Conservation (phyloP, 805 yeast species). For the Yueomyces sinensis region DNA sequence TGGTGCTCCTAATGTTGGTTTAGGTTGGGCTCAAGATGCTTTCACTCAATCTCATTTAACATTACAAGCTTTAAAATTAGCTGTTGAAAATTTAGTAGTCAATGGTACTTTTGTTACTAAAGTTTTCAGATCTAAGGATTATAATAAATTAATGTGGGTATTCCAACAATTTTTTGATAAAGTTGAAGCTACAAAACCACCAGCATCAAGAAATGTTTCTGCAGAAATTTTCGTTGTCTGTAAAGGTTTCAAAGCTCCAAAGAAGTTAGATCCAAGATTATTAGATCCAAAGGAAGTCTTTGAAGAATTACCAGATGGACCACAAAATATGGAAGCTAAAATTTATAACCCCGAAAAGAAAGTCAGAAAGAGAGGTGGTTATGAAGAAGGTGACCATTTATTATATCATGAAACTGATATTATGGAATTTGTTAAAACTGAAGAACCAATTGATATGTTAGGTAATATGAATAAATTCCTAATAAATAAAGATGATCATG, state of each 20-base stretch:
- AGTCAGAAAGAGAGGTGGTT: conserved; percentile 87
- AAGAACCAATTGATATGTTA: conserved; percentile 70
- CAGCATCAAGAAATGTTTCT: conserved; percentile 96
- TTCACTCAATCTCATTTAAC: conserved; percentile 95
- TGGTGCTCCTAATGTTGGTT: conserved; percentile 99
- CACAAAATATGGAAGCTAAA: conserved; percentile 76
- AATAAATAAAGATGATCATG: conserved; percentile 45
- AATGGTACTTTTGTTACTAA: conserved; percentile 97
- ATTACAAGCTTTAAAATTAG: conserved; percentile 82
- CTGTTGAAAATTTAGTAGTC: conserved; percentile 79
- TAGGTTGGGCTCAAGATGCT: conserved; percentile 99
- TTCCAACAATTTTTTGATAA: conserved; percentile 90
- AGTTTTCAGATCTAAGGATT: conserved; percentile 96
- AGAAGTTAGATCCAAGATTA: conserved; percentile 82
- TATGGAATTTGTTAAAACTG: conserved; percentile 68
- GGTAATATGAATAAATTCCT: conserved; percentile 61
- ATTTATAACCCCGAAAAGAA: conserved; percentile 91
- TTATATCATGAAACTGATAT: conserved; percentile 59
- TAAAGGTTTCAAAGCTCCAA: conserved; percentile 91
- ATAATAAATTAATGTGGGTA: conserved; percentile 94
- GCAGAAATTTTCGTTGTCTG: conserved; percentile 98
- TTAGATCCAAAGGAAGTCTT: conserved; percentile 88
- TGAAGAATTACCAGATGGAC: conserved; percentile 72
- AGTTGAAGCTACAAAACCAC: conserved; percentile 98
- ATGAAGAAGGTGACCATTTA: conserved; percentile 81